phyloP scores from a whole-genome alignment of 2,329 filamentous ascomycete genomes.

The Colletotrichum coccodes region DNA sequence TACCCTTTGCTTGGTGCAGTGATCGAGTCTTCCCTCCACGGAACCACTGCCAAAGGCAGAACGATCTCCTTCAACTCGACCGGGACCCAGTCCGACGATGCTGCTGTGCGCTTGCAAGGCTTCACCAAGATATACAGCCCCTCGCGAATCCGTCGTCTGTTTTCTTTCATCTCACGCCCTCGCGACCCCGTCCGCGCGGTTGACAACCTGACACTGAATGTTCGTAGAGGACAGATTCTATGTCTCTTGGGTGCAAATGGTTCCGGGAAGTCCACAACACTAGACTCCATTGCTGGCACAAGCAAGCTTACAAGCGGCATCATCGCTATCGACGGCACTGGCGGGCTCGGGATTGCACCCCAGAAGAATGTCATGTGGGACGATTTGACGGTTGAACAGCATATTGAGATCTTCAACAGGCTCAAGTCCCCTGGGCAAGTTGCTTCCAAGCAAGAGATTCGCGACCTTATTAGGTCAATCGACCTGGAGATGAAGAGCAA shows the following conservation, averaged over 20 bases:
- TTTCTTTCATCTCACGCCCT: conserved; percentile 56
- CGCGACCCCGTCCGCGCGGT: conserved; percentile 83
- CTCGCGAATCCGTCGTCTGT: conserved; percentile 66
- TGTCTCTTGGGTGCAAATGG: conserved; percentile 90
- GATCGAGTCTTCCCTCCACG: conserved; percentile 79
- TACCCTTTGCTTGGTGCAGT: conserved; percentile 82
- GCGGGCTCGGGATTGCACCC: conserved; percentile 86
- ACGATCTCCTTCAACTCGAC: conserved; percentile 55
- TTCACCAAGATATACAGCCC: conserved; percentile 85
- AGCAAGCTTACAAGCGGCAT: conserved; percentile 79
- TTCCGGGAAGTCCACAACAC: conserved; percentile 88
- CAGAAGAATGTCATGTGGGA: conserved; percentile 97
- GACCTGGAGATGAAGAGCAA: conserved; percentile 81
- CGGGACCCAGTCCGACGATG: conserved; percentile 41
- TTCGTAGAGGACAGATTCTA: conserved; percentile 83
- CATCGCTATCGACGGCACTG: conserved; percentile 81
- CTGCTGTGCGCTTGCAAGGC: conserved; percentile 75
- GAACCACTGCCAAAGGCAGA: conserved; percentile 74
- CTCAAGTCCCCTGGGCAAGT: conserved; percentile 73
- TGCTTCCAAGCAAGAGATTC: conserved; percentile 68
- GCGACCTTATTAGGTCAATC: conserved; percentile 73
- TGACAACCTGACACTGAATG: conserved; percentile 75
- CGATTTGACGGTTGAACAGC: conserved; percentile 85
- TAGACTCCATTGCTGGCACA: conserved; percentile 87
- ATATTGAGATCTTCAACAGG: conserved; percentile 84